Base-by-base conservation (phyloP, 768 basidiomycete genomes). In the Lanmaoa rubissima region DNA sequence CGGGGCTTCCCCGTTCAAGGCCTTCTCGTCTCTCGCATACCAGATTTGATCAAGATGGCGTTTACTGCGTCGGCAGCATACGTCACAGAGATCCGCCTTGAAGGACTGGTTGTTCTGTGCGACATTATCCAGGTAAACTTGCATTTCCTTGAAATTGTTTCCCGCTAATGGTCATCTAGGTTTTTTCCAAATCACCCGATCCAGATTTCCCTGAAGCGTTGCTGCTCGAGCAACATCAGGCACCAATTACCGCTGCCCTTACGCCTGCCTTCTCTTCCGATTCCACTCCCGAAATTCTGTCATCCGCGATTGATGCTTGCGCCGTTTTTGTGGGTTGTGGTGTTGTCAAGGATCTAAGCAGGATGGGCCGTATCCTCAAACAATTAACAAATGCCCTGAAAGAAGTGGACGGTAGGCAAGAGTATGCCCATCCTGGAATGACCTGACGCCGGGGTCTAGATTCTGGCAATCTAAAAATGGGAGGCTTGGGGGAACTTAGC, bases 21-120 rank as follows among this genome's bases (percentile, higher is more conserved):
- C 1, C 77, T 98, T 45, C 78, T 99, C 17, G 88, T 91, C 39
- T 87, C 89, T 17, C 84, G 94, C 19, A 85, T 98, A 9, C 86
- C 90, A 7, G 97, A 99, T 73, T 77, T 99, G 55, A 96, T 99
- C 73, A 92, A 83, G 74, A 97, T 98, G 88, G 96, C 97, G 0
- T 98, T 99, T 70, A 96, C 93, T 13, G 95, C 97, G 1, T 94
- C 94, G 16, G 92, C 96, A 0, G 94, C 97, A 5, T 92, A 97
- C 68, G 94, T 98, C 34, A 94, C 92, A 10, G 94, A 98, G 69
- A 98, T 98, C 59, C 82, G 96, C 35, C 74, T 98, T 28, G 91
- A 94, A 69, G 97, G 97, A 2, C 74, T 98, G 28, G 79, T 92
- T 9, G 92, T 99, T 5, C 75, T 99, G 28, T 81, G 86, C 32